Conservation (phyloP, 2,329 filamentous ascomycete genomes). For the Fusarium sp. region DNA sequence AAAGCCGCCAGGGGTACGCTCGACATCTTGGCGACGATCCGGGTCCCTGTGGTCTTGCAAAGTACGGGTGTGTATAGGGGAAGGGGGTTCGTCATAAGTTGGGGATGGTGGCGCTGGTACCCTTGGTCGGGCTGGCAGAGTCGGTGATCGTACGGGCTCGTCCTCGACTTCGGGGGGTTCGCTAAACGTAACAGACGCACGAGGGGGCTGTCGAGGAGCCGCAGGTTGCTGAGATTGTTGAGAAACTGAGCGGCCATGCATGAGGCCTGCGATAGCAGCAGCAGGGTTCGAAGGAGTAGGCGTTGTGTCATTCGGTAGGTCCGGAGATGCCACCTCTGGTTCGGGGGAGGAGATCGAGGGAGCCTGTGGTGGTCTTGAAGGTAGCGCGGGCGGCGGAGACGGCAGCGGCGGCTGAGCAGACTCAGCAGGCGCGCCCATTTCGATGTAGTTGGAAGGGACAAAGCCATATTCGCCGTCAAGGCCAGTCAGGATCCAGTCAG, state of each 20-base stretch:
- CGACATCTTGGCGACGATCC: constrained; percentile 46
- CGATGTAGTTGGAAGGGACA: constrained; percentile 95
- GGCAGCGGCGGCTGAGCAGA: constrained; percentile 53
- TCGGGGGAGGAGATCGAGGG: constrained; percentile 42
- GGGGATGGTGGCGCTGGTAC: constrained; percentile 35
- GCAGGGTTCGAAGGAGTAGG: constrained; percentile 57
- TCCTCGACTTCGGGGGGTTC: constrained; percentile 46
- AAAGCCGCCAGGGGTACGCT: constrained; percentile 78
- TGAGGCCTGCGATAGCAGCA: constrained; percentile 65
- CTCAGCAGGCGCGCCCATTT: constrained; percentile 65
- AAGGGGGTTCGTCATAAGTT: constrained; percentile 38
- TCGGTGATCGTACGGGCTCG: constrained; percentile 49
- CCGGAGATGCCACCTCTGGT: constrained; percentile 40
- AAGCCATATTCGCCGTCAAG: constrained; percentile 89
- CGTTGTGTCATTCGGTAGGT: constrained; percentile 44
- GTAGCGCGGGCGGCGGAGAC: constrained; percentile 55
- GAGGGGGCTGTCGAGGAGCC: constrained; percentile 42
- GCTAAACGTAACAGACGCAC: constrained; percentile 40
- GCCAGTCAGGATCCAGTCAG: constrained; percentile 96
- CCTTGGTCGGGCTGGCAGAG: constrained; percentile 52
- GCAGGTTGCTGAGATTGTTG: constrained; percentile 42
- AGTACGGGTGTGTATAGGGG: constrained; percentile 25
- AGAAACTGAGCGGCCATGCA: constrained; percentile 58
- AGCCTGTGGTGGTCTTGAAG: constrained; percentile 52
- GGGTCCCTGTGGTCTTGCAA: constrained; percentile 48